A percentile compares a stretch with the other conserved stretches of the same genome.
phyloP scores from a whole-genome alignment of 805 yeast genomes.

The Nakazawaea sp. region DNA sequence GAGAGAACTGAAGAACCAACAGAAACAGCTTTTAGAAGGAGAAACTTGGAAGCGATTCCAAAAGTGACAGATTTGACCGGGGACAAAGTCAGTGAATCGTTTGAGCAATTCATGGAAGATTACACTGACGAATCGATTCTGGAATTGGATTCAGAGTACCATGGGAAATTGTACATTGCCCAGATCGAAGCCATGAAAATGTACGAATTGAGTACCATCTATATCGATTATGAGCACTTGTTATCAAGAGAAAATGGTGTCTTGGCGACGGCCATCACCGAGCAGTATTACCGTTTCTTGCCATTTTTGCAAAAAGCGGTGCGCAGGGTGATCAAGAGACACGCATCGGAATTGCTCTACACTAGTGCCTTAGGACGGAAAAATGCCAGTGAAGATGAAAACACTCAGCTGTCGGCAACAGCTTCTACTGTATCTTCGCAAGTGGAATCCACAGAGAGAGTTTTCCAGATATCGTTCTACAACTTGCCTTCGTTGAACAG shows the following conservation, averaged over 20 bases:
- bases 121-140: constrained; percentile 39
- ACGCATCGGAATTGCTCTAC: constrained; percentile 67
- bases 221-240: constrained; percentile 80
- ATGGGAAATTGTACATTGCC: constrained; percentile 61
- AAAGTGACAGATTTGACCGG: constrained; percentile 89
- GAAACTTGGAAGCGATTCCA: constrained; percentile 64
- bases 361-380: constrained; percentile 29
- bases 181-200: constrained; percentile 78
- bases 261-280: constrained; percentile 80
- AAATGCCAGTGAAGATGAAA: constrained; percentile 25
- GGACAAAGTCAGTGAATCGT: constrained; percentile 87
- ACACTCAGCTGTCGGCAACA: constrained; percentile 18
- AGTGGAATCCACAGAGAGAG: constrained; percentile 51
- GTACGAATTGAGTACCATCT: constrained; percentile 70
- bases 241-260: constrained; percentile 75
- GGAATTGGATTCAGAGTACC: constrained; percentile 28
- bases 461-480: constrained; percentile 87
- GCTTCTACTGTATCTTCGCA: constrained; percentile 37
- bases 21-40: constrained; percentile 35
- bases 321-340: constrained; percentile 60
- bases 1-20: constrained; percentile 18
- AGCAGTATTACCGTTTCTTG: constrained; percentile 86
- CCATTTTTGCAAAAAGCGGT: constrained; percentile 80
- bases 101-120: constrained; percentile 75
- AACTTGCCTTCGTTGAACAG: constrained; percentile 77